These are phyloP conservation scores for Colletotrichum lentis DNA, from an alignment of 2,329 filamentous ascomycete species.

Conservation along the genomic window DNA sequence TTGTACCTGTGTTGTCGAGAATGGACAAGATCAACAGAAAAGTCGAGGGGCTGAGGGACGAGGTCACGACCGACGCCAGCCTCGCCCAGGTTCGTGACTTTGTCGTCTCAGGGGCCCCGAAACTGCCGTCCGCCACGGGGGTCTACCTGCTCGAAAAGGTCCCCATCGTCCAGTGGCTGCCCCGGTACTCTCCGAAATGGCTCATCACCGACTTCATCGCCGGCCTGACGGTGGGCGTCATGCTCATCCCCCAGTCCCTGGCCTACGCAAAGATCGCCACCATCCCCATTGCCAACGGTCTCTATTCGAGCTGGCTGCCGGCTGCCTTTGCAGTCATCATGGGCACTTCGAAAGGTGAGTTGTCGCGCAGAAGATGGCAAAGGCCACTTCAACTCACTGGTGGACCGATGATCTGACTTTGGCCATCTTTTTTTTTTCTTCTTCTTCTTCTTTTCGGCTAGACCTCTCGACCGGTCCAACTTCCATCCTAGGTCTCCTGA, in stretches of 20 bases:
- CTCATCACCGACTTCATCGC: constrained; percentile 68
- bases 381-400: too few species aligned
- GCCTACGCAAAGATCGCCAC: constrained; percentile 70
- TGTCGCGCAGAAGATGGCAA: not conserved
- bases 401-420: constrained; percentile 9
- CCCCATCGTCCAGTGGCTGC: constrained; percentile 70
- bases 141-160: constrained; percentile 69
- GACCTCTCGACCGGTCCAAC: constrained; percentile 71
- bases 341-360: constrained; percentile 68
- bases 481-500: constrained; percentile 70
- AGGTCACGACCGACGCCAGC: constrained; percentile 46
- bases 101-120: constrained; percentile 43
- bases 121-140: constrained; percentile 60
- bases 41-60: constrained; percentile 25
- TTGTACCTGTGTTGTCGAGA: not conserved
- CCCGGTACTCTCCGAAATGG: constrained; percentile 68
- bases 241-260: constrained; percentile 69
- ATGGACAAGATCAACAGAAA: constrained; percentile 24
- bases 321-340: constrained; percentile 66
- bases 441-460: too few species aligned
- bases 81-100: constrained; percentile 47
- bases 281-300: constrained; percentile 67
- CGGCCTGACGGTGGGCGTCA: constrained; percentile 67
- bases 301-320: constrained; percentile 68
- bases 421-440: too few species aligned